A percentile compares a stretch with the other conserved stretches of the same genome.
Conservation (phyloP, 1,139 yeast species). For the Dujonia santamariae region DNA sequence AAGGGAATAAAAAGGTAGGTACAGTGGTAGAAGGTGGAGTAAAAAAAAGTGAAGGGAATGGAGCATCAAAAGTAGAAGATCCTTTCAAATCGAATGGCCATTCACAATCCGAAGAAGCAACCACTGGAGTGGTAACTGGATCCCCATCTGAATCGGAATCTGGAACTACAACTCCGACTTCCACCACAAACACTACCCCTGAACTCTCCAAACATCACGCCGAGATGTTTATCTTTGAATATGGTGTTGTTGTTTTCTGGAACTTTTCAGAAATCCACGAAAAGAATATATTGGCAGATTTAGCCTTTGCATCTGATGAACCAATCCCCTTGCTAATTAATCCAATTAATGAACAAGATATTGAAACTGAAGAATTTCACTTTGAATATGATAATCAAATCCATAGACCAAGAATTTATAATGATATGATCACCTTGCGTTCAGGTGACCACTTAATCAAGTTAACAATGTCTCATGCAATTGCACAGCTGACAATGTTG, state of each 20-base stretch:
- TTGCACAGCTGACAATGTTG: conserved; percentile 92
- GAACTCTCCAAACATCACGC: conserved; percentile 74
- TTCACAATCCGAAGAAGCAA: no score
- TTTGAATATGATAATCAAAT: conserved; percentile 84
- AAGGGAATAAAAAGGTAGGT: neutral
- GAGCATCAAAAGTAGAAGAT: no score
- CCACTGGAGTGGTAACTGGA: no score
- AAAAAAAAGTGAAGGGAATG: no score
- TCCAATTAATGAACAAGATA: conserved; percentile 84
- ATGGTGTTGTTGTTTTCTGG: conserved; percentile 97
- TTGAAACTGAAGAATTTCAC: conserved; percentile 92
- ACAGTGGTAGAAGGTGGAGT: neutral
- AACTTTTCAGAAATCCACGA: conserved; percentile 91
- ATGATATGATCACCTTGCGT: conserved; percentile 88
- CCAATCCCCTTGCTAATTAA: conserved; percentile 55
- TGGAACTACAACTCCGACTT: no score
- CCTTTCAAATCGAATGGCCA: no score
- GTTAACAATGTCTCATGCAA: conserved; percentile 91
- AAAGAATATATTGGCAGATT: conserved; percentile 87
- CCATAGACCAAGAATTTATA: conserved; percentile 84
- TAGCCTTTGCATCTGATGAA: conserved; percentile 67
- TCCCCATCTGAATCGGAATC: no score
- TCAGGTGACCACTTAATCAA: conserved; percentile 92
- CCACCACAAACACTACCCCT: conserved; percentile 12
- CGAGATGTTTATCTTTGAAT: conserved; percentile 83